Percentiles rank a stretch among this genome's conserved stretches.
Conservation (phyloP, 169 alveolate genomes). For the Cryptosporidium ryanae region DNA sequence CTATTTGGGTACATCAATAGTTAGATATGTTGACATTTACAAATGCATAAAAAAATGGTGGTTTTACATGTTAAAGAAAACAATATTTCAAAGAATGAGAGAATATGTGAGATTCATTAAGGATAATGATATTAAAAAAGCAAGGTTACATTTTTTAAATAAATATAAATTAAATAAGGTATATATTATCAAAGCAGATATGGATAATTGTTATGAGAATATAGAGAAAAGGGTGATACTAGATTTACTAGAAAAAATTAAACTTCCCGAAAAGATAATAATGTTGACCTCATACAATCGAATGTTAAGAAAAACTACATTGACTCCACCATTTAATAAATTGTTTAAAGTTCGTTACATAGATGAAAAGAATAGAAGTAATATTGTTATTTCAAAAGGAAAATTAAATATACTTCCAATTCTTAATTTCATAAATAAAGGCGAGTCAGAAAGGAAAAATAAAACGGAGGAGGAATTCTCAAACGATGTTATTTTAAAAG, state of each 20-base stretch:
- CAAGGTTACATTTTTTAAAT: background rate
- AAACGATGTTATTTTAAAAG: background rate
- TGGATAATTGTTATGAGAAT: slow-evolving; percentile 54
- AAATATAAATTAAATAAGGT: background rate
- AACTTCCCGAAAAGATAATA: slow-evolving; percentile 19
- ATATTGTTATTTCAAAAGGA: slow-evolving; percentile 38
- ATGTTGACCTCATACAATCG: slow-evolving; percentile 30
- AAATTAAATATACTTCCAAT: slow-evolving; percentile 48
- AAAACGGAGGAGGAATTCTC: background rate
- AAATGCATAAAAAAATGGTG: slow-evolving; percentile 53
- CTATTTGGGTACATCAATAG: slow-evolving; percentile 40
- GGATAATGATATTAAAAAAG: background rate
- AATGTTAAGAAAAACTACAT: slow-evolving; percentile 8
- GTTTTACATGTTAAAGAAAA: background rate
- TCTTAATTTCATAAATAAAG: background rate
- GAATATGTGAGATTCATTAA: background rate
- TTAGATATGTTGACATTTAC: slow-evolving; percentile 39
- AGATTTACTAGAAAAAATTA: slow-evolving; percentile 16
- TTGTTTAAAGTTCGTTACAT: slow-evolving; percentile 1
- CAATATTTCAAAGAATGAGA: background rate
- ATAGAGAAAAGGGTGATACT: slow-evolving; percentile 27
- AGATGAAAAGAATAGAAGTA: slow-evolving; percentile 31
- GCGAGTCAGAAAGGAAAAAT: background rate
- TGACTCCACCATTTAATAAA: slow-evolving; percentile 51
- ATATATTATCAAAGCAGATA: slow-evolving; percentile 51